Evolutionary conservation across 164 flowering plant species (phyloP).

Genomic region (Umbellularia californica): DNA sequence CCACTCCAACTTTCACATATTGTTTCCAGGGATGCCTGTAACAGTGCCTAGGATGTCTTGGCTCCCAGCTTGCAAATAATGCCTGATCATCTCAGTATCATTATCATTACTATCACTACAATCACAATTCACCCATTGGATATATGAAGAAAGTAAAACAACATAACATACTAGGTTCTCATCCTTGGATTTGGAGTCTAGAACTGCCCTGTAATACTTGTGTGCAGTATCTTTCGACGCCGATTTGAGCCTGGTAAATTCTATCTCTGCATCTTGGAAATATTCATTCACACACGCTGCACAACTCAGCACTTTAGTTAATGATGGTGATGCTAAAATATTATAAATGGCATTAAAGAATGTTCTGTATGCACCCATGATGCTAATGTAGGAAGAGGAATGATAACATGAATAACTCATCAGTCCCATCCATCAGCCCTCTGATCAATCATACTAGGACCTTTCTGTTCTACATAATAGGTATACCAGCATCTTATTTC

Average conservation of each 20-base stretch:
- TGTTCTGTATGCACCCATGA: too few species aligned
- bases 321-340: too few species aligned
- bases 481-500: background rate
- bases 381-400: too few species aligned
- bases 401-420: too few species aligned
- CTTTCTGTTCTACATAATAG: background rate
- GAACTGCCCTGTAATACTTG: conserved; percentile 63
- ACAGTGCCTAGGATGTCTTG: conserved; percentile 62
- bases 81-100: conserved; percentile 43
- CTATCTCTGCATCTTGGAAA: conserved; percentile 40
- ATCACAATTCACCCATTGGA: background rate
- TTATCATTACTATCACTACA: background rate
- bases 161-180: conserved; percentile 53
- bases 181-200: conserved; percentile 81
- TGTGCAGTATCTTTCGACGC: conserved; percentile 56
- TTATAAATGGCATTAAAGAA: too few species aligned
- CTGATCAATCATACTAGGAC: background rate
- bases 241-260: conserved; percentile 14
- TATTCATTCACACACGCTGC: conserved; percentile 83
- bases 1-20: conserved; percentile 70
- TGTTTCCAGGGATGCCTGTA: conserved; percentile 73
- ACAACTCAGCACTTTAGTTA: background rate
- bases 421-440: background rate
- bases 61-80: conserved; percentile 96
- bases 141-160: background rate